Conservation (phyloP, 1,284 basidiomycete genomes). For the Cystobasidium pallidum region DNA sequence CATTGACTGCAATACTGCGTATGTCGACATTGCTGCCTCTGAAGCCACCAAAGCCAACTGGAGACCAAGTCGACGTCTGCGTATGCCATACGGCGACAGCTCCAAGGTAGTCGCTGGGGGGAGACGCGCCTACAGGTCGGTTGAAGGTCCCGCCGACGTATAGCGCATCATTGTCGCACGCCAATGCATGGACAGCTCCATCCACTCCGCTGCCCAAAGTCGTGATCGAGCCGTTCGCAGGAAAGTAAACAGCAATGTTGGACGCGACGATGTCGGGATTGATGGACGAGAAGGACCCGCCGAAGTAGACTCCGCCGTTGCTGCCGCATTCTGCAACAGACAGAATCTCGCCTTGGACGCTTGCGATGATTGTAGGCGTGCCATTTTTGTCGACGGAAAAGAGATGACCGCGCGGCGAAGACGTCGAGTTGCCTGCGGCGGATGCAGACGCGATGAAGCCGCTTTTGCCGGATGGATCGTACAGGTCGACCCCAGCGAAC, state of each 20-base stretch:
- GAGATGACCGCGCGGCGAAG: constrained; percentile 53
- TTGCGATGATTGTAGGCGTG: constrained; percentile 52
- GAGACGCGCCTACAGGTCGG: constrained; percentile 58
- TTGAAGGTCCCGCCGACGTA: constrained; percentile 83
- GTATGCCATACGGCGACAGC: constrained; percentile 80
- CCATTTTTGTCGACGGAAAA: constrained; percentile 52
- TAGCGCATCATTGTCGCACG: constrained; percentile 77
- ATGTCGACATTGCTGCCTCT: constrained; percentile 64
- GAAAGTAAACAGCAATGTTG: constrained; percentile 76
- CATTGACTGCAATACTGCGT: constrained; percentile 59
- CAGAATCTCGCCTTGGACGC: constrained; percentile 54
- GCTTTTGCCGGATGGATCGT: constrained; percentile 58
- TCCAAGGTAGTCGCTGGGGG: constrained; percentile 62
- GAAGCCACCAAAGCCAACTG: constrained; percentile 80
- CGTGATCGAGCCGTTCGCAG: constrained; percentile 68
- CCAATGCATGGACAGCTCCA: constrained; percentile 74
- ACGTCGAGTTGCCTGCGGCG: constrained; percentile 47
- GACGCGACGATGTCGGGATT: constrained; percentile 61
- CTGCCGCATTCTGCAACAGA: constrained; percentile 53
- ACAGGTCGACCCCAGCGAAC: constrained; percentile 80
- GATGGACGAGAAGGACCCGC: constrained; percentile 55
- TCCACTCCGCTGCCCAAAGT: constrained; percentile 74
- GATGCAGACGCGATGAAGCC: constrained; percentile 21
- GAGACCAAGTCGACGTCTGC: constrained; percentile 68
- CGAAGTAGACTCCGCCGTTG: constrained; percentile 54